Base-by-base conservation (phyloP, 805 yeast genomes). In the Candida stauntonica region DNA sequence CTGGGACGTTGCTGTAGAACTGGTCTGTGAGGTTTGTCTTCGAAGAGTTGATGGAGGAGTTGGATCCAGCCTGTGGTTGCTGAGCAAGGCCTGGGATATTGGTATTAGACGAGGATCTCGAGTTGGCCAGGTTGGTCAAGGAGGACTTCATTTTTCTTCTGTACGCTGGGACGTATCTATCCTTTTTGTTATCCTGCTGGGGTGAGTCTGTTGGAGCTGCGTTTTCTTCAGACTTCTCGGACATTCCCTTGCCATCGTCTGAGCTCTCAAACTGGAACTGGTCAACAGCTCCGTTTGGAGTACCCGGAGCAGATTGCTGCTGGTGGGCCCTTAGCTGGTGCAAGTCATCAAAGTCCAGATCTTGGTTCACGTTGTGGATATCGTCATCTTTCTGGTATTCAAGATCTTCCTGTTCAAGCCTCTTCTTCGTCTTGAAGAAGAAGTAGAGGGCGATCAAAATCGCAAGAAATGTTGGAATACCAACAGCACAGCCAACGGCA, bases 401-500 rank as follows among this genome's bases (percentile, higher is more conserved):
- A 17, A 58, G 51, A 29, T 58, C 62, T 40, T 73, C 79, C 33
- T 52, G 50, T 33, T 58, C 61, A 27, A 63, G 56, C 31, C 66
- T 59, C 40, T 57, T 48, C 39, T 61, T 67, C 38, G 67, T 63
- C 31, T 68, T 60, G 21, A 54, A 41, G 66, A 71, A 66, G 39
- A 69, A 62, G 9, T 44, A 45, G 3, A 59, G 23, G 0, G 68
- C 61, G 3, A 70, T 57, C 0, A 62, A 14, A 1, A 67, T 11
- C 2, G 69, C 67, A 8, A 70, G 45, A 4, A 62, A 65, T n/a
- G 64, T 50, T 1, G 79, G 79, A 17, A 74, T 61, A 24, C 77
- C 79, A 4, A 74, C 72, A 3, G 78, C 74, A 45, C 74, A 66
- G 3, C 77, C 78, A 3, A 73, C 77, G 2, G 77, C 73, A 7